Evolutionary conservation across 805 yeast genomes (phyloP).

Genomic region (Kazachstania taianensis): DNA sequence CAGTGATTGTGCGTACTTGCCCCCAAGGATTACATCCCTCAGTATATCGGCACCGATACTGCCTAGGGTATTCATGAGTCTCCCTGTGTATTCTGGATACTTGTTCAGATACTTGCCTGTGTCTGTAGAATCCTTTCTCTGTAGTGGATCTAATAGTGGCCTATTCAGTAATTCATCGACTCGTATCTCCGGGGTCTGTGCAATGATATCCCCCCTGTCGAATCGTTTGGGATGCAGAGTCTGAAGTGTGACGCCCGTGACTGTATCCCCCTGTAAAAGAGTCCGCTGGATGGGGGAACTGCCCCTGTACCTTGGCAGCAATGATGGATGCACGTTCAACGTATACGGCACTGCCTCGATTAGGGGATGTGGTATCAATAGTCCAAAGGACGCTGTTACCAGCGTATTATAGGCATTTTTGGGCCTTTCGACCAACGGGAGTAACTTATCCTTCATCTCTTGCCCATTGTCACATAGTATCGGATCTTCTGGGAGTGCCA

Average conservation of each 20-base stretch:
- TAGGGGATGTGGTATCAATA: constrained; percentile 58
- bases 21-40: constrained; percentile 33
- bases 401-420: constrained; percentile 38
- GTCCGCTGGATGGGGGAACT: constrained; percentile 85
- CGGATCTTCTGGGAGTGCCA: not conserved
- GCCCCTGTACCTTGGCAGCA: constrained; percentile 75
- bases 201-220: constrained; percentile 65
- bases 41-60: constrained; percentile 52
- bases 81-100: no score
- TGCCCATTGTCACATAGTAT: constrained; percentile 17
- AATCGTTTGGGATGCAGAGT: constrained; percentile 81
- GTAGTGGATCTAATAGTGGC: not conserved
- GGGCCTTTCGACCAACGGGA: constrained; percentile 9
- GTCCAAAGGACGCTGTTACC: constrained; percentile 89
- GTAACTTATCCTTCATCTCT: constrained; percentile 8
- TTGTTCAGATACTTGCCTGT: constrained; percentile 2
- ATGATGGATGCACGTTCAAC: constrained; percentile 85
- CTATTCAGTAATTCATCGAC: constrained; percentile 8
- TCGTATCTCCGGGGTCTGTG: constrained; percentile 37
- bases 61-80: constrained; percentile 44
- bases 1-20: constrained; percentile 17
- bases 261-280: constrained; percentile 46
- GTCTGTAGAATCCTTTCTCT: not conserved
- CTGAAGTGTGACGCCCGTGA: constrained; percentile 82
- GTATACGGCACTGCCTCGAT: constrained; percentile 45